These are phyloP conservation scores for Fusarium musae DNA, from an alignment of 2,329 filamentous ascomycete genomes.

Conservation along the genomic window DNA sequence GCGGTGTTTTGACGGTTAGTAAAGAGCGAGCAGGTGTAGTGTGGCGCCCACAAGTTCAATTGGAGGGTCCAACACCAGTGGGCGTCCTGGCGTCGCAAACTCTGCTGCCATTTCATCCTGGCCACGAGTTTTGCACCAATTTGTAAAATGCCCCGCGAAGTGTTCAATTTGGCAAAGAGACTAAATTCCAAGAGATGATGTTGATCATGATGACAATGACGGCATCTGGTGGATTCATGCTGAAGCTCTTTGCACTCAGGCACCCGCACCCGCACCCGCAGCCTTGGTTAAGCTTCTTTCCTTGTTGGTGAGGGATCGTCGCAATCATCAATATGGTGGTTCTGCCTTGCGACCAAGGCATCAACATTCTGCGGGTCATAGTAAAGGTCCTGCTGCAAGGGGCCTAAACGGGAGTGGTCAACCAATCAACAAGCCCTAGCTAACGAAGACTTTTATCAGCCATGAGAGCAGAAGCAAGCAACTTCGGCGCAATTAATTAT, in stretches of 20 bases:
- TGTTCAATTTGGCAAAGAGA: neutral
- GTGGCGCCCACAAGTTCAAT: neutral
- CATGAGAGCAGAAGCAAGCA: conserved; percentile 23
- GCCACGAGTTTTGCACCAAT: conserved; percentile 6
- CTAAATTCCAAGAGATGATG: conserved; percentile 19
- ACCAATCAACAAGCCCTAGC: conserved; percentile 27
- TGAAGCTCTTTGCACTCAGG: conserved; percentile 4
- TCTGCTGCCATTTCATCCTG: neutral
- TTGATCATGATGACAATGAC: conserved; percentile 28
- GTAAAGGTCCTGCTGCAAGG: conserved; percentile 24
- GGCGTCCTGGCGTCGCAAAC: conserved; percentile 1
- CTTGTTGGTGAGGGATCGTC: conserved; percentile 33
- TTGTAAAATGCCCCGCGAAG: neutral
- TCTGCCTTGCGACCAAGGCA: conserved; percentile 41
- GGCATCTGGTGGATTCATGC: conserved; percentile 22
- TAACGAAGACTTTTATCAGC: conserved; percentile 13
- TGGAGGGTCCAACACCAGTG: neutral
- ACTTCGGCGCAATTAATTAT: conserved; percentile 15
- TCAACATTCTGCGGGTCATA: conserved; percentile 6
- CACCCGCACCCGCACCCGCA: neutral
- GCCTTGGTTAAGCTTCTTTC: conserved; percentile 30
- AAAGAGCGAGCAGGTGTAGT: conserved; percentile 36
- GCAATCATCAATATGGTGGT: conserved; percentile 13
- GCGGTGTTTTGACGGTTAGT: neutral
- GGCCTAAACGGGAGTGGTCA: neutral